Conservation (phyloP, 2,329 filamentous ascomycete species). For the Chaetomiaceae sp. region DNA sequence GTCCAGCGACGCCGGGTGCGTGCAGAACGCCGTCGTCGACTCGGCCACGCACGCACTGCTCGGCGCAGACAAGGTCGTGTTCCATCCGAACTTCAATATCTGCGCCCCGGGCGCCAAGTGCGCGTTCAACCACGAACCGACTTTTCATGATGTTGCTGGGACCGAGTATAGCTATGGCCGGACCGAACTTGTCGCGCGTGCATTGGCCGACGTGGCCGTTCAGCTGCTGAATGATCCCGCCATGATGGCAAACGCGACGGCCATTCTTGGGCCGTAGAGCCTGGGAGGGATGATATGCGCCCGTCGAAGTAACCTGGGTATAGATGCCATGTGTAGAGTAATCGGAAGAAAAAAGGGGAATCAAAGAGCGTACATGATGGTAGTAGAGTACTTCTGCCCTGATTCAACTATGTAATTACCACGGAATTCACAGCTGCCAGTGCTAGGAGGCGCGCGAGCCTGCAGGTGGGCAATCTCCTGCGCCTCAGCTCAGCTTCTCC, state of each 20-base stretch:
- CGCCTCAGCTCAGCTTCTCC: too few species aligned
- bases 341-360: too few species aligned
- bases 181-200: not conserved
- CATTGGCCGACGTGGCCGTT: not conserved
- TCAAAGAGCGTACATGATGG: too few species aligned
- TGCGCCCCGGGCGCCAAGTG: not conserved
- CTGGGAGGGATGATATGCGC: too few species aligned
- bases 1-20: not conserved
- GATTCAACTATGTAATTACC: too few species aligned
- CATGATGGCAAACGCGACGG: slow-evolving; percentile 1
- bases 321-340: too few species aligned
- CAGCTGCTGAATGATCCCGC: not conserved
- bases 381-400: too few species aligned
- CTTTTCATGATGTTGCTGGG: not conserved
- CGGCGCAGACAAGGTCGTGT: not conserved
- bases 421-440: too few species aligned
- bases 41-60: not conserved
- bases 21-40: not conserved
- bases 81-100: slow-evolving; percentile 1
- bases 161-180: not conserved
- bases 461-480: too few species aligned
- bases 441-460: too few species aligned
- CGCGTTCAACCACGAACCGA: slow-evolving; percentile 5
- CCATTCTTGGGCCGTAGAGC: too few species aligned
- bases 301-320: too few species aligned